phyloP scores from a whole-genome alignment of 2,329 filamentous ascomycete species.

The Uncinocarpus reesii region DNA sequence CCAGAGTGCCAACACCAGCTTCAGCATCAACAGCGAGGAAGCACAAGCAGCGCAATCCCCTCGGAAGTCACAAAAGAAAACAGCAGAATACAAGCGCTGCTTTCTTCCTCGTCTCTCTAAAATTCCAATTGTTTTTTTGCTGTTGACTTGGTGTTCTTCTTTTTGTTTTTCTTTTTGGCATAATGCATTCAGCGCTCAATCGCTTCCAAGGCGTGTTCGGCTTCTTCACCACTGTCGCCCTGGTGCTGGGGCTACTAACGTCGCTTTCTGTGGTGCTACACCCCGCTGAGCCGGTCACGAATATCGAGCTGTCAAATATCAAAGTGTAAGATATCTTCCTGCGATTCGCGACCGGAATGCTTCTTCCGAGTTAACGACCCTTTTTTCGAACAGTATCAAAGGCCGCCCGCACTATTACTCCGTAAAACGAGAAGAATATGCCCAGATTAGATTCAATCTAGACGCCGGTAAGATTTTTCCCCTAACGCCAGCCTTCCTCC shows the following conservation, averaged over 20 bases:
- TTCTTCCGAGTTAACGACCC: no score
- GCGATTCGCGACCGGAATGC: no score
- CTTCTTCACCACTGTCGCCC: slow-evolving; percentile 93
- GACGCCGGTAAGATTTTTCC: slow-evolving; percentile 62
- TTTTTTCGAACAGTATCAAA: slow-evolving; percentile 51
- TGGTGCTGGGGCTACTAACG: slow-evolving; percentile 67
- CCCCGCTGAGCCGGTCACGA: slow-evolving; percentile 48
- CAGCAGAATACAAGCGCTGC: not conserved
- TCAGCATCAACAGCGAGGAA: no score
- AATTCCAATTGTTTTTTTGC: not conserved
- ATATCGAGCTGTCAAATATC: slow-evolving; percentile 48
- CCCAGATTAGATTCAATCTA: slow-evolving; percentile 84
- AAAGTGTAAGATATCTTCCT: slow-evolving; percentile 90
- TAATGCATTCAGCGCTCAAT: slow-evolving; percentile 78
- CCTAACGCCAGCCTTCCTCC: not conserved
- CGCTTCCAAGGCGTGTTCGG: slow-evolving; percentile 88
- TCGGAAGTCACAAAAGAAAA: not conserved
- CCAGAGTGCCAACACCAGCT: no score
- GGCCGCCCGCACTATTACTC: slow-evolving; percentile 95
- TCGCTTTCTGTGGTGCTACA: slow-evolving; percentile 62
- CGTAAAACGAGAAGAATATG: slow-evolving; percentile 87
- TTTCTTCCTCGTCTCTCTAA: no score
- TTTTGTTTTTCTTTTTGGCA: not conserved
- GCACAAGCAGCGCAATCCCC: not conserved
- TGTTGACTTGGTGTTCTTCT: not conserved